phyloP scores from a whole-genome alignment of 805 yeast species.

The Hanseniaspora hatyaiensis region DNA sequence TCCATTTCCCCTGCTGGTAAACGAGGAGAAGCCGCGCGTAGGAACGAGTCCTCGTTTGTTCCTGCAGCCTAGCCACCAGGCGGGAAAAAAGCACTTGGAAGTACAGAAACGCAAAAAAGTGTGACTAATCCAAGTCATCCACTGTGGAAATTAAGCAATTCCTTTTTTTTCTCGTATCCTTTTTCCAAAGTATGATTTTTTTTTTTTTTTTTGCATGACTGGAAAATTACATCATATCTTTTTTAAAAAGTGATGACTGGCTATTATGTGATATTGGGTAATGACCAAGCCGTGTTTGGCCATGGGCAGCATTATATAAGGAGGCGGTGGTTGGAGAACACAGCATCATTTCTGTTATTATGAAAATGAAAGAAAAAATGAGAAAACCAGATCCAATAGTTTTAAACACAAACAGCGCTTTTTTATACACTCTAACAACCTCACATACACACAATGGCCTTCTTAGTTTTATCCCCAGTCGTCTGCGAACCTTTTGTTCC shows the following conservation, averaged over 20 bases:
- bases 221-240: not conserved
- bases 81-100: too few species aligned
- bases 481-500: constrained; percentile 15
- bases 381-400: not conserved
- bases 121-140: not conserved
- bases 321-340: too few species aligned
- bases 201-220: not conserved
- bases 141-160: not conserved
- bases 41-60: too few species aligned
- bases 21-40: too few species aligned
- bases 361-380: too few species aligned
- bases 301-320: too few species aligned
- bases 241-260: not conserved
- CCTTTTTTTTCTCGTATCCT: not conserved
- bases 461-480: constrained; percentile 14
- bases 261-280: too few species aligned
- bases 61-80: too few species aligned
- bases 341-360: too few species aligned
- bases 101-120: not conserved
- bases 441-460: too few species aligned
- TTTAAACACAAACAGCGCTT: not conserved
- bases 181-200: not conserved
- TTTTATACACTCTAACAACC: too few species aligned
- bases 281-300: not conserved
- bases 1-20: too few species aligned